Base-by-base conservation (phyloP, 306 rosid genomes). In the Corylus americana region DNA sequence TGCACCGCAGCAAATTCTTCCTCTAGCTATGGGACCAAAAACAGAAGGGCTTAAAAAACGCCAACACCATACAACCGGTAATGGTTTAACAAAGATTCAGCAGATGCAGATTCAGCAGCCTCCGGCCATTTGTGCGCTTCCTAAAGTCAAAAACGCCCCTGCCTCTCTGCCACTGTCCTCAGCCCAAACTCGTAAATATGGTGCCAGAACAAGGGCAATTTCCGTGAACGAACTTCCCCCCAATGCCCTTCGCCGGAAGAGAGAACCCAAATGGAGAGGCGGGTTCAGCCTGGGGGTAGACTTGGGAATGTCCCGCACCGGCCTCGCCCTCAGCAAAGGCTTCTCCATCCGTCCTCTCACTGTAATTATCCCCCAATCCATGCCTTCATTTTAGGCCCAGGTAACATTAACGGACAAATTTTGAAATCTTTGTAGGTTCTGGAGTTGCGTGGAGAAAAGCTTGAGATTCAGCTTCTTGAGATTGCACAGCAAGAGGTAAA, bases 231-330 rank as follows among this genome's bases (percentile, higher is more conserved):
- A 90, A 77, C 82, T 92, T 81, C 92, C 94, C 62, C 94, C 98
- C 48, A 92, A 92, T 77, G 98, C 97, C 71, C 78, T 90, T 51
- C 88, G 87, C 49, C 90, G 90, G 83, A 90, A 90, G 71, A 79
- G 57, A 10, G 92, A 92, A 45, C 81, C 94, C 1, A 81, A 83
- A 7, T 95, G 98, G 98, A 85, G 90, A 80, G 96, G 96, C 57
- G 98, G 98, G 2, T 95, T 95, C 84, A 92, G 97, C 48, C 85
- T 95, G 18, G 98, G 98, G 37, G 78, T 95, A 0, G 98, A 95
- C 79, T 79, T 95, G 83, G 98, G 98, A 45, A 62, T 88, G 87
- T 83, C 91, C 17, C 97, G 98, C 37, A 91, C 94, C 55, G 98
- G 98, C 64, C 78, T 95, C 58, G 98, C 98, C 13, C 82, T 95